Conservation (phyloP, 495 filamentous ascomycete genomes). For the Cudoniella acicularis region DNA sequence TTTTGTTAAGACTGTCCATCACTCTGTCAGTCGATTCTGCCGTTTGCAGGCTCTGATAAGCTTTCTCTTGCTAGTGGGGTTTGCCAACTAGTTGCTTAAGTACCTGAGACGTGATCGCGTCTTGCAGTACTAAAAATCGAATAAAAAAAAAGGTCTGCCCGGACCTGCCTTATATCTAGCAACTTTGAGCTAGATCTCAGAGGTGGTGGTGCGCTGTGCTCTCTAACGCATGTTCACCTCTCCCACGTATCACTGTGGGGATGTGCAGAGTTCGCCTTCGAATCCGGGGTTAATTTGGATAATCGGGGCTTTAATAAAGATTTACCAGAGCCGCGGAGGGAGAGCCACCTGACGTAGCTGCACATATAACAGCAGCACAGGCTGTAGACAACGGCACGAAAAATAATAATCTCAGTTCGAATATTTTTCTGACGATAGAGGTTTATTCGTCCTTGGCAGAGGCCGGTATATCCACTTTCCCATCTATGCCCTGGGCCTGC, state of each 20-base stretch:
- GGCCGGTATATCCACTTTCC: slow-evolving; percentile 18
- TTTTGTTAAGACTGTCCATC: not conserved
- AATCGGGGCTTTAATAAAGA: slow-evolving; percentile 27
- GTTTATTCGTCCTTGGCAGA: slow-evolving; percentile 24
- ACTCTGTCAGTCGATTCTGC: not conserved
- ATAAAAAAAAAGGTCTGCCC: too few species aligned
- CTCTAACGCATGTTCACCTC: not conserved
- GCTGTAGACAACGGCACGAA: slow-evolving; percentile 22
- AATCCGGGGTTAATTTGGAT: slow-evolving; percentile 41
- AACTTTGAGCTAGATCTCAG: too few species aligned
- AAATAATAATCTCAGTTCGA: slow-evolving; percentile 30
- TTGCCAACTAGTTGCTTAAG: too few species aligned
- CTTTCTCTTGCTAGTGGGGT: too few species aligned
- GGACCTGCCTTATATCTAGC: too few species aligned
- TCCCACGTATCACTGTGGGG: slow-evolving; percentile 26
- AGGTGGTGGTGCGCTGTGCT: not conserved
- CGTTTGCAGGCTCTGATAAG: too few species aligned
- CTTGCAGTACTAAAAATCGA: too few species aligned
- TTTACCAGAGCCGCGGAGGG: slow-evolving; percentile 12
- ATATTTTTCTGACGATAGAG: slow-evolving; percentile 23
- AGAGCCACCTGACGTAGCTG: slow-evolving; percentile 15
- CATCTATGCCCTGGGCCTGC: slow-evolving; percentile 12
- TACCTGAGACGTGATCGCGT: too few species aligned
- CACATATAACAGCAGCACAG: slow-evolving; percentile 23
- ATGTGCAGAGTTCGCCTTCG: slow-evolving; percentile 27